phyloP scores from a whole-genome alignment of 768 basidiomycete species.

The Xerocomellus chrysenteron region DNA sequence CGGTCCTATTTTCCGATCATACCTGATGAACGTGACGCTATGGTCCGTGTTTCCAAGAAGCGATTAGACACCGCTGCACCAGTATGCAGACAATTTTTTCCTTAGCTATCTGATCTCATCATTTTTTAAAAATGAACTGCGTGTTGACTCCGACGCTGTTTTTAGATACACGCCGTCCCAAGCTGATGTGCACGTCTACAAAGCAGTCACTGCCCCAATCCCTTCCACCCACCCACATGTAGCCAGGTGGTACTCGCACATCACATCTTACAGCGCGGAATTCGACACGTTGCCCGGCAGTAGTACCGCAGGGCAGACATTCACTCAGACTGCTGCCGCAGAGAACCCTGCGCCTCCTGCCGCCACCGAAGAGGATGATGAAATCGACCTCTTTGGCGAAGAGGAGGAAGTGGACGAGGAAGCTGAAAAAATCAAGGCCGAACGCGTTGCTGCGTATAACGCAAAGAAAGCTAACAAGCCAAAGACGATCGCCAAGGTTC shows the following conservation, averaged over 20 bases:
- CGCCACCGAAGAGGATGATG: slow-evolving; percentile 54
- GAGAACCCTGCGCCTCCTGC: slow-evolving; percentile 47
- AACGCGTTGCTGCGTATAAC: slow-evolving; percentile 92
- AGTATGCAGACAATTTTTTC: slow-evolving; percentile 67
- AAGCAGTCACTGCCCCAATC: slow-evolving; percentile 67
- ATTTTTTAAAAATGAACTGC: neutral
- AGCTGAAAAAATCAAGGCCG: slow-evolving; percentile 83
- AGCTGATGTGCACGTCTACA: slow-evolving; percentile 92
- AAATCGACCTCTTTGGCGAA: slow-evolving; percentile 87
- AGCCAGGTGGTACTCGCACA: slow-evolving; percentile 93
- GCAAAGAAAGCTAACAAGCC: slow-evolving; percentile 91
- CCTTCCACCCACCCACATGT: slow-evolving; percentile 67
- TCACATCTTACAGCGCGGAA: slow-evolving; percentile 81
- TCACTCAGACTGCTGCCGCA: slow-evolving; percentile 50
- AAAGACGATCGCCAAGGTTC: slow-evolving; percentile 84
- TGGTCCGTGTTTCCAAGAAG: slow-evolving; percentile 98
- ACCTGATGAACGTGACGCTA: slow-evolving; percentile 73
- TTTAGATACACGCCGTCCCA: slow-evolving; percentile 87
- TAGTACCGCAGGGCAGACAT: slow-evolving; percentile 75
- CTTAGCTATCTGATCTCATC: slow-evolving; percentile 69
- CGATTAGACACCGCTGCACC: slow-evolving; percentile 87
- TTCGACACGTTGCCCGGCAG: slow-evolving; percentile 79
- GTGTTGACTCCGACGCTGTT: slow-evolving; percentile 10
- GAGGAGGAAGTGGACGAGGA: slow-evolving; percentile 83
- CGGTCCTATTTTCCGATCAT: slow-evolving; percentile 12